These are phyloP conservation scores for Lunularia cruciata DNA, from an alignment of 225 moss, liverwort and hornwort species.

Conservation along the genomic window DNA sequence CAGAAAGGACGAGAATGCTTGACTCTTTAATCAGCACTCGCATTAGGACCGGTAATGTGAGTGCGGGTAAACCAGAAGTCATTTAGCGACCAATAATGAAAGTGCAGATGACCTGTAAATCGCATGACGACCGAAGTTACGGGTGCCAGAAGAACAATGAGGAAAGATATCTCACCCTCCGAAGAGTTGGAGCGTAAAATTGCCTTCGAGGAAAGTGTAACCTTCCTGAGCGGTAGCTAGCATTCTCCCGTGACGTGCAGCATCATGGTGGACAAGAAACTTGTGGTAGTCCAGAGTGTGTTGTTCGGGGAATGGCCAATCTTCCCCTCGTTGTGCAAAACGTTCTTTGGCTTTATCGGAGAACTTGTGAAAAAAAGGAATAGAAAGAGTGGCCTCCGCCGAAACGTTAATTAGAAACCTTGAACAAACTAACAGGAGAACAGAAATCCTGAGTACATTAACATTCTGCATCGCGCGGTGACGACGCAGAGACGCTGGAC, in stretches of 20 bases:
- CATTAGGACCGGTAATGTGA: too few relatives aligned
- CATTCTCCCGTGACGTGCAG: constrained; percentile 36
- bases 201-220: constrained; percentile 29
- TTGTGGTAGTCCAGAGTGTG: constrained; percentile 26
- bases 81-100: too few relatives aligned
- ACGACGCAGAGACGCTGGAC: constrained; percentile 4
- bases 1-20: too few relatives aligned
- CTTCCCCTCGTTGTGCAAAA: background rate
- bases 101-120: too few relatives aligned
- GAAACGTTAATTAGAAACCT: constrained; percentile 3
- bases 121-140: too few relatives aligned
- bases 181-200: background rate
- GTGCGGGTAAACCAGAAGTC: too few relatives aligned
- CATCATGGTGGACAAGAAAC: constrained; percentile 19
- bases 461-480: constrained; percentile 18
- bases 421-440: background rate
- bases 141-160: too few relatives aligned
- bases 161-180: constrained; percentile 27
- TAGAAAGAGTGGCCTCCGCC: constrained; percentile 2
- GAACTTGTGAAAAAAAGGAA: constrained; percentile 3
- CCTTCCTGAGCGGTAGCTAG: background rate
- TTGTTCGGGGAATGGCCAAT: constrained; percentile 23
- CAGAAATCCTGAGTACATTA: background rate
- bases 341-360: constrained; percentile 12
- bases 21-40: too few relatives aligned